Evolutionary conservation across 2,329 filamentous ascomycete genomes (phyloP).

Genomic region (Teratosphaeria gauchensis): DNA sequence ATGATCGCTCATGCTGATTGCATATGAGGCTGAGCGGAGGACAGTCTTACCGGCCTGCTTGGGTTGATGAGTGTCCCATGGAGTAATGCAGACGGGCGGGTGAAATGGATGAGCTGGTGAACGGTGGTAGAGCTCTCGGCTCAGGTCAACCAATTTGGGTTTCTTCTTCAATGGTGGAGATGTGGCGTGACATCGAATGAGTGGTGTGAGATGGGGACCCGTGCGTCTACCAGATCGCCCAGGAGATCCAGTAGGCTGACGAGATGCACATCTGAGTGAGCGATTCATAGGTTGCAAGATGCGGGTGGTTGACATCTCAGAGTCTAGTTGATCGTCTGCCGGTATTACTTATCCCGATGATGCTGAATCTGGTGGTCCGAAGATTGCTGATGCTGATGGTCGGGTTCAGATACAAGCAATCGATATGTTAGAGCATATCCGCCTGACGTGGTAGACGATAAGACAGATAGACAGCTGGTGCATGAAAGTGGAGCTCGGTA

Average conservation of each 20-base stretch:
- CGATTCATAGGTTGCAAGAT: too few relatives aligned
- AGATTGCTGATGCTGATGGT: background rate
- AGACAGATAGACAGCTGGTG: background rate
- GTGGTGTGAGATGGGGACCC: background rate
- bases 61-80: constrained; percentile 21
- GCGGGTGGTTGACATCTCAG: too few relatives aligned
- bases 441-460: background rate
- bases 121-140: constrained; percentile 19
- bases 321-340: too few relatives aligned
- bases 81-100: constrained; percentile 12
- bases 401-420: background rate
- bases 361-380: too few relatives aligned
- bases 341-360: too few relatives aligned
- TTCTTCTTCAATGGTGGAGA: constrained; percentile 4
- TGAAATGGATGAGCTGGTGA: constrained; percentile 20
- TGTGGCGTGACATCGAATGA: background rate
- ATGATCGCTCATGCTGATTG: constrained; percentile 19
- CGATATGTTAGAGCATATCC: background rate
- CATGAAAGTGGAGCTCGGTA: background rate
- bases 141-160: constrained; percentile 16
- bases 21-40: constrained; percentile 17
- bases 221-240: background rate
- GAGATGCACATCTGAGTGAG: background rate
- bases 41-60: constrained; percentile 19
- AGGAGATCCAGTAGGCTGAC: background rate